Base-by-base conservation (phyloP, 352 stramenopile species). In the Achlya hypogyna region DNA sequence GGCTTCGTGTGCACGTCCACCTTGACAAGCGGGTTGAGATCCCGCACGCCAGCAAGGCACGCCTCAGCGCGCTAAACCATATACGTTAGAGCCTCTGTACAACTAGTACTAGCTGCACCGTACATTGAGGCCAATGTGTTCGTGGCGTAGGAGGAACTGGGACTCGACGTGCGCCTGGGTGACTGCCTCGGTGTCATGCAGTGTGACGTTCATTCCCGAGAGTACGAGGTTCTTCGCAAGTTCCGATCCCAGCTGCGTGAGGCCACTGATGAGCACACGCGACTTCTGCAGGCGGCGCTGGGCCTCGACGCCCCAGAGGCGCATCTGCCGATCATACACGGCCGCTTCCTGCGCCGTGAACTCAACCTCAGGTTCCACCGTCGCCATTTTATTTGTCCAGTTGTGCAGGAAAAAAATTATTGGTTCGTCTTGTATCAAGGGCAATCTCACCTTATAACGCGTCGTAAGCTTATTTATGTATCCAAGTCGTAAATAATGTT, bases 261-360 rank as follows among this genome's bases (percentile, higher is more conserved):
- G 81, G 12, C 89, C 91, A 45, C 80, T 88, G 65, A 98, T 85
- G 10, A 98, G 70, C 49, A 98, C 87, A 43, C 86, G 81, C 23
- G 91, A 87, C 71, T 74, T 88, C 73, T 95, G 89, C 54, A 98
- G 85, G 0, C 91, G 80, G 66, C 89, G 87, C 83, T 99, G 96
- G 38, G 96, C 95, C 74, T 99, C 96, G 25, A 97, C 87, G 32
- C 97, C 97, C 96, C 96, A 99, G n/a, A 99, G 79, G 22, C 96
- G 93, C 79, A 99, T 99, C 79, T 99, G 96, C 23, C 97, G 88
- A 81, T 99, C 96, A 75, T 99, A 99, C 42, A 99, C 82, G 56
- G 97, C 96, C 27, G 88, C 86, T 77, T 97, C 89, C 23, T 82
- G 78, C 42, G 87, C 83, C 72, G 78, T 92, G 65, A 96, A 56